Base-by-base conservation (phyloP, 2,329 filamentous ascomycete species). In the Fonsecaea monophora region DNA sequence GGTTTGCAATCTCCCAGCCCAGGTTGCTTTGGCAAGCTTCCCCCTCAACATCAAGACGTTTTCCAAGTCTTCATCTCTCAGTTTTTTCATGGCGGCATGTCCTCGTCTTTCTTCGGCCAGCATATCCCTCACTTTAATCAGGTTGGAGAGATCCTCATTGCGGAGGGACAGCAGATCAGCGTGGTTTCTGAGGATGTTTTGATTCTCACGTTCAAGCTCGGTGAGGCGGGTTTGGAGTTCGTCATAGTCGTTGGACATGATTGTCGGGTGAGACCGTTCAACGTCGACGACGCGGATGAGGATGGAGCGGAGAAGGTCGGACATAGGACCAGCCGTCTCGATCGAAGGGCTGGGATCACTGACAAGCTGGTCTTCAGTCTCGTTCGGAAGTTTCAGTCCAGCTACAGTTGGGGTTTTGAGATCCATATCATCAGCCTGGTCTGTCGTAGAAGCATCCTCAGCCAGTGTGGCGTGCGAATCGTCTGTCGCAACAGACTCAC, bases 71-170 rank as follows among this genome's bases (percentile, higher is more conserved):
- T 81, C 79, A 48, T 82, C 77, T 12, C 80, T 78, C 6, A 81
- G 75, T 59, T 76, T 74, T 32, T 74, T 77, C 65, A 79, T 78
- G 12, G 73, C 76, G 56, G 78, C 77, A 21, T 80, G 76, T 18
- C 79, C 76, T 18, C 78, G 76, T 21, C 77, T 77, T 34, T 77
- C 76, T 61, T 78, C 75, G 32, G 79, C 79, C 15, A 82, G 74
- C 15, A 80, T 65, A 21, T 74, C 75, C 3, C 79, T 77, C 50
- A 81, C 76, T 72, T 78, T 80, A 70, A 81, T 78, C 68, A 81
- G 77, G 67, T 81, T 82, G 59, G 77, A 75, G 1, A 81, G 76
- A 54, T 82, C 80, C 67, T 80, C 78, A 65, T 81, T 79, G 40
- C 80, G 75, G 21, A 82, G 73, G 3, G 75, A 75, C 70, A 77